Conservation (phyloP, 805 yeast species). For the Lipomyces sp. region DNA sequence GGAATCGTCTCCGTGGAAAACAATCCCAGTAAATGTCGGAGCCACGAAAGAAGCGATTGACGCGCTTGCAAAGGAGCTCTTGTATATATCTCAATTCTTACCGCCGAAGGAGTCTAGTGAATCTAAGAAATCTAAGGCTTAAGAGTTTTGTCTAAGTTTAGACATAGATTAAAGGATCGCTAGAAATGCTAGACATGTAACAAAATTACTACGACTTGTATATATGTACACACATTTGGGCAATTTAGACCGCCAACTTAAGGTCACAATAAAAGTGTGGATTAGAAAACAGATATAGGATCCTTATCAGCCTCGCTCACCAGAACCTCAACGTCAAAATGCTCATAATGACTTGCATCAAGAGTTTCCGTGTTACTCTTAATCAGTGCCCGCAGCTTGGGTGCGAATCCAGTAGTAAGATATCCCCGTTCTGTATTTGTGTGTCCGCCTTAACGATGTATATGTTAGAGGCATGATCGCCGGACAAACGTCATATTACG, state of each 20-base stretch:
- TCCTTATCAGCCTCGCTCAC: slow-evolving; percentile 63
- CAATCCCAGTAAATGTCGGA: slow-evolving; percentile 12
- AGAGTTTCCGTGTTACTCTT: slow-evolving; percentile 13
- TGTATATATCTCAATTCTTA: slow-evolving; percentile 24
- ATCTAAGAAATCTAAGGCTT: background rate
- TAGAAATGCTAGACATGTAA: background rate
- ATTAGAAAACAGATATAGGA: slow-evolving; percentile 51
- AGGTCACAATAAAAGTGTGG: background rate
- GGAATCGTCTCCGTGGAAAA: slow-evolving; percentile 6
- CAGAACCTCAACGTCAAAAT: slow-evolving; percentile 42
- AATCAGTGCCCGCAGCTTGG: slow-evolving; percentile 55
- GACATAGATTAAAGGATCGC: background rate
- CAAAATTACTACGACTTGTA: background rate
- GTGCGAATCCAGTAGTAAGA: slow-evolving; percentile 54
- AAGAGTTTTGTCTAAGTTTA: background rate
- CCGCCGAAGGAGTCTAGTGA: slow-evolving; percentile 23
- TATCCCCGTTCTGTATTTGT: slow-evolving; percentile 93
- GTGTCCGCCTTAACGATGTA: slow-evolving; percentile 58
- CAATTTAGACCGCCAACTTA: background rate
- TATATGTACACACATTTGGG: background rate
- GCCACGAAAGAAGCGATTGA: slow-evolving; percentile 30
- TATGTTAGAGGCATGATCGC: background rate
- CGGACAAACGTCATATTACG: background rate
- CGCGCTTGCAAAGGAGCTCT: slow-evolving; percentile 19
- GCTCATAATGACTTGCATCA: slow-evolving; percentile 28